Conservation (phyloP, 257 asterid species). For the Rubia yunnanensis region DNA sequence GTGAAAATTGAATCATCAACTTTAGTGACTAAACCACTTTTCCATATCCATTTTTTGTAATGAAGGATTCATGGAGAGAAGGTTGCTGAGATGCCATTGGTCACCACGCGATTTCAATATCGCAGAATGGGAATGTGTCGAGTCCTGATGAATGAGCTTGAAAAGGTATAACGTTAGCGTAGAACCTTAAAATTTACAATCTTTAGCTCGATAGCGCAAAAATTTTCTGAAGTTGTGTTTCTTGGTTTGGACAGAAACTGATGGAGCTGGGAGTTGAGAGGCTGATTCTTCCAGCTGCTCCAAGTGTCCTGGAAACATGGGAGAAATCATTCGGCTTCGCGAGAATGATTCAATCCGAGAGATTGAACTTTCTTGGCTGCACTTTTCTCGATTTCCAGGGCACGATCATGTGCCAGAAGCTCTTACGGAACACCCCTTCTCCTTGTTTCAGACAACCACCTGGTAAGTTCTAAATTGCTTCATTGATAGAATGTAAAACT, state of each 20-base stretch:
- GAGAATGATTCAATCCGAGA: slow-evolving; percentile 44
- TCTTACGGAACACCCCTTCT: slow-evolving; percentile 21
- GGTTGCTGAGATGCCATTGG: slow-evolving; percentile 88
- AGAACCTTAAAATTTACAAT: neutral
- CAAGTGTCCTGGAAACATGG: slow-evolving; percentile 65
- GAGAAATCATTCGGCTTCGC: slow-evolving; percentile 68
- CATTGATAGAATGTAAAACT: too few relatives aligned
- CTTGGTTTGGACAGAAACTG: slow-evolving; percentile 38
- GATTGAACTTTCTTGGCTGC: slow-evolving; percentile 38
- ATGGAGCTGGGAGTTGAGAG: slow-evolving; percentile 64
- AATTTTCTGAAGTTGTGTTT: neutral
- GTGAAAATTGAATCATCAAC: too few relatives aligned
- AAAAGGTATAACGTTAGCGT: slow-evolving; percentile 44
- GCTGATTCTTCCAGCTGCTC: slow-evolving; percentile 84
- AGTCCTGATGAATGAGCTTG: slow-evolving; percentile 75
- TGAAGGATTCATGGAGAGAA: slow-evolving; percentile 66
- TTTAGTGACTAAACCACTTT: too few relatives aligned
- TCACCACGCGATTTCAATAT: slow-evolving; percentile 74
- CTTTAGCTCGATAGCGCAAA: neutral
- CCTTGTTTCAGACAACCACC: slow-evolving; percentile 20
- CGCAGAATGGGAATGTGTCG: slow-evolving; percentile 96
- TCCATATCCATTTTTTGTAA: slow-evolving; percentile 11
- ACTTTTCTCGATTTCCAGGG: slow-evolving; percentile 80
- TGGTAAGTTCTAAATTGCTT: slow-evolving; percentile 31
- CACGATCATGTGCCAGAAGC: slow-evolving; percentile 68